Evolutionary conservation across 2,329 filamentous ascomycete genomes (phyloP).

Genomic region (Myriosclerotinia duriaeana): DNA sequence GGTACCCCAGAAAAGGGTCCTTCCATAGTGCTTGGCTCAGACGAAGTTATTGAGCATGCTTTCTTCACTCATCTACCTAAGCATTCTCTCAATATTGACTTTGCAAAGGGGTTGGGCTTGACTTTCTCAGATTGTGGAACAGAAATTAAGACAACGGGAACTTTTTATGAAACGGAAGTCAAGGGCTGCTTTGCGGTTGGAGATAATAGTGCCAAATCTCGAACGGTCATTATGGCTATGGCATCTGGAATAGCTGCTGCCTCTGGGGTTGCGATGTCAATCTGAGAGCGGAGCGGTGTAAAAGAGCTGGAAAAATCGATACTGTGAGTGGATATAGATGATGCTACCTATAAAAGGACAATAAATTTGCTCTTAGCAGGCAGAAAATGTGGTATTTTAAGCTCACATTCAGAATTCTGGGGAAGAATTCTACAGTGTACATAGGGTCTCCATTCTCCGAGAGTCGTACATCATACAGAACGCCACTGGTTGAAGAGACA

Average conservation of each 20-base stretch:
- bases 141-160: conserved; percentile 16
- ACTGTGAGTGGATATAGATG: background rate
- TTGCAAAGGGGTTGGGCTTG: conserved; percentile 8
- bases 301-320: background rate
- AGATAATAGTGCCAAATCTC: background rate
- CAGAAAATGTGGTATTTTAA: no score
- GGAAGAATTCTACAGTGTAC: background rate
- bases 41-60: background rate
- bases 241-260: background rate
- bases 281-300: background rate
- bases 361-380: no score
- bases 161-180: conserved; percentile 23
- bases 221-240: background rate
- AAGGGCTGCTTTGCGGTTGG: conserved; percentile 22
- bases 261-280: background rate
- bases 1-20: background rate
- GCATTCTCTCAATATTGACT: background rate
- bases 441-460: background rate
- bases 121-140: conserved; percentile 15
- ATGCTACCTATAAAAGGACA: background rate
- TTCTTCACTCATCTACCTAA: background rate
- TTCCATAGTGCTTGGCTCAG: background rate
- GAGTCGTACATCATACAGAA: background rate
- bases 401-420: background rate
- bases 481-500: background rate